A percentile compares a stretch with the other conserved stretches of the same genome.
Conservation (phyloP, 2,329 filamentous ascomycete genomes). For the Clonostachys chloroleuca region DNA sequence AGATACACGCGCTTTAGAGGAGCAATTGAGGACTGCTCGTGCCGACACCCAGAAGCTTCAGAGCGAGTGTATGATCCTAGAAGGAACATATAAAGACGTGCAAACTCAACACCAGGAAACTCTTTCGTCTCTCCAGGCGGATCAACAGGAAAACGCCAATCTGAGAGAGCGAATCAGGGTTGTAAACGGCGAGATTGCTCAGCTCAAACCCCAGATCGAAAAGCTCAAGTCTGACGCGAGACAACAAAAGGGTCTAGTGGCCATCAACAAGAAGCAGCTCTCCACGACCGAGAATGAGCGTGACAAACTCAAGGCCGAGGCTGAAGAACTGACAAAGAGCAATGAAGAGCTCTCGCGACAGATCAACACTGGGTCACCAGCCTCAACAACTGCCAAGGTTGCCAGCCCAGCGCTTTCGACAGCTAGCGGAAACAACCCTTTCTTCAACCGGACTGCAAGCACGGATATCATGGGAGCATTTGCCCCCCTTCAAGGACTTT, state of each 20-base stretch:
- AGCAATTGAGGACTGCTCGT: constrained; percentile 71
- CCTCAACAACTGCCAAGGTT: constrained; percentile 42
- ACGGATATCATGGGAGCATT: constrained; percentile 55
- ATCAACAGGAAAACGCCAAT: constrained; percentile 81
- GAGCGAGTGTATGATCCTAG: constrained; percentile 77
- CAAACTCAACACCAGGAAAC: constrained; percentile 79
- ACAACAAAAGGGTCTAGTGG: constrained; percentile 92
- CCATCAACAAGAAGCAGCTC: constrained; percentile 98
- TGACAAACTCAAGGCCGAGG: constrained; percentile 81
- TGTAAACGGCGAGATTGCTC: constrained; percentile 76
- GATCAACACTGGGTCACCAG: constrained; percentile 44
- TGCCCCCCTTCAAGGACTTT: constrained; percentile 39
- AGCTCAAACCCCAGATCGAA: constrained; percentile 86
- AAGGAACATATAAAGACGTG: constrained; percentile 76
- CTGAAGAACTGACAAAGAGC: constrained; percentile 61
- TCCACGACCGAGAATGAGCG: constrained; percentile 83
- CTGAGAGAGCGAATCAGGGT: constrained; percentile 85
- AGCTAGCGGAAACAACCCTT: constrained; percentile 84
- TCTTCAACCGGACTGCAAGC: constrained; percentile 73
- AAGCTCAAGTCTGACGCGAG: constrained; percentile 89
- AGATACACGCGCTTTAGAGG: constrained; percentile 78
- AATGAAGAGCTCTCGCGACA: constrained; percentile 54
- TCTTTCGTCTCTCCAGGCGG: constrained; percentile 68
- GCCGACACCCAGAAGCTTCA: constrained; percentile 82
- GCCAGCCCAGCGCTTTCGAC: constrained; percentile 66